Percentiles rank a stretch among this genome's conserved stretches.
phyloP scores from a whole-genome alignment of 352 stramenopile species.

The Chrysophaeum taylorii region DNA sequence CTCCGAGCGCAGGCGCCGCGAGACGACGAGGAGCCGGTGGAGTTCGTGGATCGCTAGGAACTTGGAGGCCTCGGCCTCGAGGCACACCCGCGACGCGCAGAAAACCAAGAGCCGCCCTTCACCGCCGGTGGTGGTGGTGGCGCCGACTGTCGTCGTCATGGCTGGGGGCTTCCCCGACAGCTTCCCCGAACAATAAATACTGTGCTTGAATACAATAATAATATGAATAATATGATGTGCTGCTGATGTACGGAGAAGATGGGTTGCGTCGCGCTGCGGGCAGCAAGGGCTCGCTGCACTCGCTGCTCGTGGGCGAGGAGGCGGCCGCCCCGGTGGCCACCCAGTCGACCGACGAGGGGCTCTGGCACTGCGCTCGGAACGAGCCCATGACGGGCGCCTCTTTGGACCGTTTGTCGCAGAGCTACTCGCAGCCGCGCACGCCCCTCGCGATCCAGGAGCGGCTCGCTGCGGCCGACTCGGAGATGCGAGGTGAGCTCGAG shows the following conservation, averaged over 20 bases:
- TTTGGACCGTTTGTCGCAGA: too few relatives aligned
- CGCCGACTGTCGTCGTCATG: too few relatives aligned
- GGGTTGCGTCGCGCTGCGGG: not conserved
- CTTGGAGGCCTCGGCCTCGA: not conserved
- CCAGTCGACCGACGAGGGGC: not conserved
- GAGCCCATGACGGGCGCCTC: too few relatives aligned
- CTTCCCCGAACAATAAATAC: too few relatives aligned
- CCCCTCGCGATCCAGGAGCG: not conserved
- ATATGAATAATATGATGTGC: too few relatives aligned
- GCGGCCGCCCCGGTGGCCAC: not conserved
- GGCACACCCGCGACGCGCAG: not conserved
- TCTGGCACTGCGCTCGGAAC: too few relatives aligned
- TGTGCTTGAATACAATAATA: too few relatives aligned
- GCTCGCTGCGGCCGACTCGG: not conserved
- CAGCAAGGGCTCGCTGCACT: not conserved
- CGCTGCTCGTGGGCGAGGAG: not conserved
- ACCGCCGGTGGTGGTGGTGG: not conserved
- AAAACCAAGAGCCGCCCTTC: not conserved
- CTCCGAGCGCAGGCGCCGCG: constrained; percentile 21
- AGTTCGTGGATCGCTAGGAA: constrained; percentile 33
- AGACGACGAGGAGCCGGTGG: constrained; percentile 29
- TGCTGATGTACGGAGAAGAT: too few relatives aligned
- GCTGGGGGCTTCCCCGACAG: too few relatives aligned
- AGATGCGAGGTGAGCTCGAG: not conserved
- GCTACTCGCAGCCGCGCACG: too few relatives aligned